Evolutionary conservation across 176 grass and related monocot genomes (phyloP).

Genomic region (Areca catechu): DNA sequence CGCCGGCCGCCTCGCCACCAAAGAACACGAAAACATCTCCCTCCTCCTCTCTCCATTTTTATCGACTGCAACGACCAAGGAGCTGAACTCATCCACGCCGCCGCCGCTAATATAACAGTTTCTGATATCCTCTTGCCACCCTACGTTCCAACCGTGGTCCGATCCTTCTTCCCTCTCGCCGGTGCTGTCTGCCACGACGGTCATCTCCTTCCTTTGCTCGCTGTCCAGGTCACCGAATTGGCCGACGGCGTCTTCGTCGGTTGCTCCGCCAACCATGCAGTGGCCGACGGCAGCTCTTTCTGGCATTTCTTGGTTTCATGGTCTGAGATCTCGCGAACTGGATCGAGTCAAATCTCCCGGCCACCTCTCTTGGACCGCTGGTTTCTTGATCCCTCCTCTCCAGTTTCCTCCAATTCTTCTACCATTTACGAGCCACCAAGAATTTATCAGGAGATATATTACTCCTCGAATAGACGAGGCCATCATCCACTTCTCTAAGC

Average conservation of each 20-base stretch:
- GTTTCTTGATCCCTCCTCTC: no score
- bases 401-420: no score
- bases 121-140: constrained; percentile 33
- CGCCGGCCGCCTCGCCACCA: constrained; percentile 57
- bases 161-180: constrained; percentile 76
- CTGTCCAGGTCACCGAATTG: constrained; percentile 81
- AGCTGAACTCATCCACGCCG: constrained; percentile 58
- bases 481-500: no score
- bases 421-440: no score
- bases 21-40: no score
- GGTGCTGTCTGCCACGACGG: constrained; percentile 69
- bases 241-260: constrained; percentile 80
- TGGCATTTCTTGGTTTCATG: constrained; percentile 88
- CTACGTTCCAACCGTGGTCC: constrained; percentile 29
- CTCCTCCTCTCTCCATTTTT: constrained; percentile 32
- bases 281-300: constrained; percentile 87
- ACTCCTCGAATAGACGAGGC: no score
- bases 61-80: constrained; percentile 73
- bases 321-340: constrained; percentile 18
- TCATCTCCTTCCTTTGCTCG: constrained; percentile 54
- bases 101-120: constrained; percentile 33
- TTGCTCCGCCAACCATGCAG: constrained; percentile 64
- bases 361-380: no score
- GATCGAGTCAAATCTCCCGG: no score
- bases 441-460: no score